Base-by-base conservation (phyloP, 1,139 yeast genomes). In the Saccharomyces hybrid region DNA sequence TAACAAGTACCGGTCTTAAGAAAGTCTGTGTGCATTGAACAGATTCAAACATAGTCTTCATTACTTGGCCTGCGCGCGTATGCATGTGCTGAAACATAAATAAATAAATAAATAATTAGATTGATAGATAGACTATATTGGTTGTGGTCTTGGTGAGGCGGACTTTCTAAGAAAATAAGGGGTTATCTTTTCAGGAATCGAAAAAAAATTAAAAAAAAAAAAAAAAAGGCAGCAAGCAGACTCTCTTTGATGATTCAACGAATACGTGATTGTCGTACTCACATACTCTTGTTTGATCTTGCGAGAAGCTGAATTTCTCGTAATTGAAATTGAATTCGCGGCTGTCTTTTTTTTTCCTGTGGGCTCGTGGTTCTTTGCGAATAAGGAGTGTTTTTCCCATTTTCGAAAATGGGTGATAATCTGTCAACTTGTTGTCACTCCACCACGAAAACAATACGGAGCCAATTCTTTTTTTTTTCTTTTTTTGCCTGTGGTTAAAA, bases 391-490 rank as follows among this genome's bases (percentile, higher is more conserved):
- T 38, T 38, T 20, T 38, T 20, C 23, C 23, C n/a, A 4, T 38
- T 38, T 38, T 38, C 0, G 26, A 20, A 38, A 38, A 16, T 38
- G 13, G 25, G 44, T 38, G 25, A 9, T 38, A 11, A 32, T n/a
- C 25, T 20, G 1, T 38, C 44, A 16, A 4, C n/a, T 16, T 16
- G 44, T 16, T 38, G 13, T 38, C 44, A 38, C 44, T 13, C 44
- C 44, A 38, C 44, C 44, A 38, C 44, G 44, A 38, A 38, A 38
- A 38, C 44, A 38, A 38, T 38, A 38, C 44, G 44, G 44, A 38
- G 25, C 25, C 4, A 4, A 16, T 20, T 13, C 25, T 8, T 34
- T 38, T 38, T 38, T 38, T 20, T 5, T 20, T 38, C 20, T 20
- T 20, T 34, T 38, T 38, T 38, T 38, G 25, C n/a, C n/a, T 30